phyloP scores from a whole-genome alignment of 306 rosid species.

The Trifolium repens region DNA sequence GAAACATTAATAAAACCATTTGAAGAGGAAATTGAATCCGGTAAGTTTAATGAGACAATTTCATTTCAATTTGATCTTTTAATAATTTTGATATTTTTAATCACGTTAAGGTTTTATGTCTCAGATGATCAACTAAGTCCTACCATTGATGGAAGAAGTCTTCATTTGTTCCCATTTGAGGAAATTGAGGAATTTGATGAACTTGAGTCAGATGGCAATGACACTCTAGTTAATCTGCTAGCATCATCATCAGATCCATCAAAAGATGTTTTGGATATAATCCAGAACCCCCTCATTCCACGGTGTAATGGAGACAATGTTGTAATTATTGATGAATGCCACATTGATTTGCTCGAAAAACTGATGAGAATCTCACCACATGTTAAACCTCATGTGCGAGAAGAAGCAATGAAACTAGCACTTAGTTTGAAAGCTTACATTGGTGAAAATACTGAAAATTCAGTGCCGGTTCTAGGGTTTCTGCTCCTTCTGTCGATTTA shows the following conservation, averaged over 20 bases:
- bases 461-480: neutral
- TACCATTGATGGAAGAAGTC: neutral
- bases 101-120: no score
- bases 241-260: neutral
- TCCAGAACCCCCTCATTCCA: neutral
- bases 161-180: neutral
- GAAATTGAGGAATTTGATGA: neutral
- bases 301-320: neutral
- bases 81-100: no score
- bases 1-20: neutral
- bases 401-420: neutral
- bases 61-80: neutral
- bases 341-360: neutral
- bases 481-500: neutral
- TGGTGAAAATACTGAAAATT: neutral
- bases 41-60: neutral
- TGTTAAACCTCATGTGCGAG: neutral
- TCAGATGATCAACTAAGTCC: neutral
- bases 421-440: neutral
- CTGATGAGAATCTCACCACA: conserved; percentile 1
- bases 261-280: neutral
- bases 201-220: neutral
- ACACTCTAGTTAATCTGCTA: neutral
- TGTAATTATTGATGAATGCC: neutral
- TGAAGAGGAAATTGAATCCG: neutral